phyloP scores from a whole-genome alignment of 345 rosid genomes.

The Fremontodendron californicum region DNA sequence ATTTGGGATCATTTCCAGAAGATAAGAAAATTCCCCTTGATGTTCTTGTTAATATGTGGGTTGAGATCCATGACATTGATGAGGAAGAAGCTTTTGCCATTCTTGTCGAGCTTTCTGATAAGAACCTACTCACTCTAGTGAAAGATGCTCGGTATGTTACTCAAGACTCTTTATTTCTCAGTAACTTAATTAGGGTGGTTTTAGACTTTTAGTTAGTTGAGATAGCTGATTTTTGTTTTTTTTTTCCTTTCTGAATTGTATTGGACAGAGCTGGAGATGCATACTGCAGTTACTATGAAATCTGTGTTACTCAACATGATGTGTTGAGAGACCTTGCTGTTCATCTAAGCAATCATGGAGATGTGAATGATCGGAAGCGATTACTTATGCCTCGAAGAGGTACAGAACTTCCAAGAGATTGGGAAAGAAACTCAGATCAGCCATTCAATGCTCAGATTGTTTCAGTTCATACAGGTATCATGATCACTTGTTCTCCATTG shows the following conservation, averaged over 20 bases:
- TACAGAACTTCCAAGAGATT: constrained; percentile 55
- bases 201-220: neutral
- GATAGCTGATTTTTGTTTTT: constrained; percentile 7
- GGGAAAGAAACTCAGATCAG: constrained; percentile 65
- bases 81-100: constrained; percentile 59
- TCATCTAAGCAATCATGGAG: constrained; percentile 43
- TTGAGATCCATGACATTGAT: constrained; percentile 58
- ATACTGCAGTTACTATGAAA: constrained; percentile 66
- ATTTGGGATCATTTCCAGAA: constrained; percentile 92
- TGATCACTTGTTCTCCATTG: neutral
- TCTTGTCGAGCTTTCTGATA: constrained; percentile 66
- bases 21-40: constrained; percentile 88
- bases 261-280: constrained; percentile 58
- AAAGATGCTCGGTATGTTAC: constrained; percentile 60
- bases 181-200: neutral
- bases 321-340: constrained; percentile 86
- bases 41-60: constrained; percentile 84
- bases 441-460: constrained; percentile 71
- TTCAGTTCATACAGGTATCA: constrained; percentile 72
- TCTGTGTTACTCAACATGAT: constrained; percentile 79
- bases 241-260: constrained; percentile 13
- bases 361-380: constrained; percentile 43
- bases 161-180: neutral
- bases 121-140: constrained; percentile 79
- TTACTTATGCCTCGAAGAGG: constrained; percentile 79